These are phyloP conservation scores for Thermomucor indicae-seudaticae DNA, from an alignment of 371 early-diverging fungal genomes.

Conservation along the genomic window DNA sequence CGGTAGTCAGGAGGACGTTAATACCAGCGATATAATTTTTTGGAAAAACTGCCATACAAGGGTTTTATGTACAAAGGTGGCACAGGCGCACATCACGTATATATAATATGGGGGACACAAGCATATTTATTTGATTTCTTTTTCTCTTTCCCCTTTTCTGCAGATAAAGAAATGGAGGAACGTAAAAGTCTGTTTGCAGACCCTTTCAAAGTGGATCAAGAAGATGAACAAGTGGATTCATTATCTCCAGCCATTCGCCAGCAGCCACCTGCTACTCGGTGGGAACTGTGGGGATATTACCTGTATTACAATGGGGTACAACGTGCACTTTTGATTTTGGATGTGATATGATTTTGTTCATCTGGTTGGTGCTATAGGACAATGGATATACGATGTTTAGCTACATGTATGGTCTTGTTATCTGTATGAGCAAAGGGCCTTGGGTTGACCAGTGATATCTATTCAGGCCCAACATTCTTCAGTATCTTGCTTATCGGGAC, in stretches of 20 bases:
- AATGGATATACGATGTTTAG: conserved; percentile 42
- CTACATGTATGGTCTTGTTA: conserved; percentile 20
- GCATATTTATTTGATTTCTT: too few relatives aligned
- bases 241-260: not conserved
- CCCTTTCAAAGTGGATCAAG: conserved; percentile 1
- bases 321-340: not conserved
- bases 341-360: too few relatives aligned
- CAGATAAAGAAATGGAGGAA: too few relatives aligned
- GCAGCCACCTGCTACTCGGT: conserved; percentile 38
- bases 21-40: too few relatives aligned
- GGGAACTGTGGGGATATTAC: conserved; percentile 46
- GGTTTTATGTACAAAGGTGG: too few relatives aligned
- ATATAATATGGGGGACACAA: too few relatives aligned
- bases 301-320: conserved; percentile 47
- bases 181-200: not conserved
- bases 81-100: too few relatives aligned
- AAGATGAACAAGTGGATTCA: conserved; percentile 9
- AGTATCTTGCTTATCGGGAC: conserved; percentile 35
- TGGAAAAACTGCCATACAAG: too few relatives aligned
- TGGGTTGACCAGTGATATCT: not conserved
- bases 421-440: not conserved
- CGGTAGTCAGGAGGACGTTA: not conserved
- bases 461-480: conserved; percentile 28
- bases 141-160: too few relatives aligned
- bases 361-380: conserved; percentile 16